Evolutionary conservation across 495 filamentous ascomycete species (phyloP).

Genomic region (Trichoderma gamsii): DNA sequence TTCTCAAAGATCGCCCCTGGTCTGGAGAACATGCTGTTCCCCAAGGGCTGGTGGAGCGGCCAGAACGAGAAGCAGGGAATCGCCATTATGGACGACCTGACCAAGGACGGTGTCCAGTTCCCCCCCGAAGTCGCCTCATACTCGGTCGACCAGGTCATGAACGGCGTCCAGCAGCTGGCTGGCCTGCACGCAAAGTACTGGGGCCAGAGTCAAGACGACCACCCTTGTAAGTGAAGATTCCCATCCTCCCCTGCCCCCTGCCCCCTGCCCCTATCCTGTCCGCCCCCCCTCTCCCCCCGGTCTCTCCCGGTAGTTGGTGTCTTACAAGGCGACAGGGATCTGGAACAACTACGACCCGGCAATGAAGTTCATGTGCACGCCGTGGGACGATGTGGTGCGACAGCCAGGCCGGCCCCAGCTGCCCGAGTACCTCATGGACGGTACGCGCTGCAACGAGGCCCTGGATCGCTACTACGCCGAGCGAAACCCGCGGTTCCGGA

Average conservation of each 20-base stretch:
- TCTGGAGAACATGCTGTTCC: slow-evolving; percentile 27
- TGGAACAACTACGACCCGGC: slow-evolving; percentile 27
- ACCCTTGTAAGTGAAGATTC: slow-evolving; percentile 21
- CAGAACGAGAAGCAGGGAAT: slow-evolving; percentile 28
- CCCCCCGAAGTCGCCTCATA: slow-evolving; percentile 25
- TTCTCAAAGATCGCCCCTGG: slow-evolving; percentile 28
- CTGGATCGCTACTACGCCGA: slow-evolving; percentile 24
- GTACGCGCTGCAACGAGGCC: slow-evolving; percentile 23
- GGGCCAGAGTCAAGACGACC: slow-evolving; percentile 23
- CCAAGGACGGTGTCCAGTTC: slow-evolving; percentile 24
- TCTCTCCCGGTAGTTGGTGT: background rate
- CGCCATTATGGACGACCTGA: slow-evolving; percentile 31
- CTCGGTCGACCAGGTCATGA: slow-evolving; percentile 21
- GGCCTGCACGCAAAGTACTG: slow-evolving; percentile 27
- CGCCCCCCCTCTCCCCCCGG: background rate
- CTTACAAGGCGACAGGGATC: slow-evolving; percentile 17
- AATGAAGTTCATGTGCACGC: slow-evolving; percentile 19
- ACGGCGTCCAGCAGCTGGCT: slow-evolving; percentile 27
- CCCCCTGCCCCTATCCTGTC: background rate
- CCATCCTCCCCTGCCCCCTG: background rate
- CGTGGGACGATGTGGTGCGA: slow-evolving; percentile 23
- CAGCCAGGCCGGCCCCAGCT: slow-evolving; percentile 20
- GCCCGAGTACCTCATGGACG: slow-evolving; percentile 24
- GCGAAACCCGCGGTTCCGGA: slow-evolving; percentile 26
- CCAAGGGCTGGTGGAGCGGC: slow-evolving; percentile 32